Evolutionary conservation across 2,329 filamentous ascomycete species (phyloP).

Genomic region (Aureobasidium sp.): DNA sequence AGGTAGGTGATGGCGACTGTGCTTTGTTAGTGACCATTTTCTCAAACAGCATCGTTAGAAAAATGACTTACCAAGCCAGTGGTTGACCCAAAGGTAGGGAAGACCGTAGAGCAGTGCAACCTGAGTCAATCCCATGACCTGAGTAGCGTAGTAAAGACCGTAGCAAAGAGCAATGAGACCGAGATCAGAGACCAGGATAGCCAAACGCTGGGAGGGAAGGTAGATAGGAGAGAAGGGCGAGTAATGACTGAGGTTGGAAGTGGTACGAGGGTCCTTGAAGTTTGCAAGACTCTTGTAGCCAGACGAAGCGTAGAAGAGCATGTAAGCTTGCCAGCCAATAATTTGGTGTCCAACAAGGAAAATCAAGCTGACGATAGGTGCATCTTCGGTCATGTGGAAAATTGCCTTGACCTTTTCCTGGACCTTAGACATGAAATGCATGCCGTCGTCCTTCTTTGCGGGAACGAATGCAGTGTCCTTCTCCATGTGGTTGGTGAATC

Average conservation of each 20-base stretch:
- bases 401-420: constrained; percentile 11
- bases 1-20: constrained; percentile 64
- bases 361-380: constrained; percentile 18
- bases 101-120: constrained; percentile 52
- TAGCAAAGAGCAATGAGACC: constrained; percentile 46
- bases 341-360: constrained; percentile 20
- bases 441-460: constrained; percentile 14
- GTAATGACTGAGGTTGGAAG: constrained; percentile 54
- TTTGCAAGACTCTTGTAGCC: constrained; percentile 13
- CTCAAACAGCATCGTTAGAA: not conserved
- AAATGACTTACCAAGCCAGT: constrained; percentile 53
- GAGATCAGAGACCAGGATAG: constrained; percentile 50
- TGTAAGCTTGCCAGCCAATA: constrained; percentile 22
- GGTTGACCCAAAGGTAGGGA: constrained; percentile 62
- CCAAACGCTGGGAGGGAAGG: constrained; percentile 42
- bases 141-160: constrained; percentile 44
- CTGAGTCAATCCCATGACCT: constrained; percentile 48
- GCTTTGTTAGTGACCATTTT: constrained; percentile 20
- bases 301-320: constrained; percentile 20
- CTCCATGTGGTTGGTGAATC: constrained; percentile 42
- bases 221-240: constrained; percentile 28
- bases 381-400: constrained; percentile 21
- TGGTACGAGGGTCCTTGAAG: constrained; percentile 42
- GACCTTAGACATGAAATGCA: not conserved
- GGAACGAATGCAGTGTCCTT: constrained; percentile 31